Percentiles rank a stretch among this genome's conserved stretches.
Conservation (phyloP, 116 monocot species). For the Iris pallida region DNA sequence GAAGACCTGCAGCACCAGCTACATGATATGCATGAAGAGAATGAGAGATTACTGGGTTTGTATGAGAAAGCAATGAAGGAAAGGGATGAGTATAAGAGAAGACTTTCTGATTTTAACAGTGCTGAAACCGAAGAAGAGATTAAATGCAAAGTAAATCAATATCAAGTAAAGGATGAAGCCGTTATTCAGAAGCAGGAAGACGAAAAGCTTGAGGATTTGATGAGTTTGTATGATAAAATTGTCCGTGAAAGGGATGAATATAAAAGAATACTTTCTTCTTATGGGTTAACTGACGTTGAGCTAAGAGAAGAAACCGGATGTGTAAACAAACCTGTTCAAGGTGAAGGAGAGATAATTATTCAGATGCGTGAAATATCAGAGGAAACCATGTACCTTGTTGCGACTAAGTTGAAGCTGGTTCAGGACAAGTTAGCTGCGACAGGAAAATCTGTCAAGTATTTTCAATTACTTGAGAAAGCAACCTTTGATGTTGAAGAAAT, state of each 20-base stretch:
- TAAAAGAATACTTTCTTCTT: conserved; percentile 35
- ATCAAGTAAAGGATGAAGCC: conserved; percentile 12
- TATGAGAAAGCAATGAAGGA: conserved; percentile 93
- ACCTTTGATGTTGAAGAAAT: conserved; percentile 33
- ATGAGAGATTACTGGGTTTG: conserved; percentile 70
- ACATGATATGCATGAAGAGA: conserved; percentile 77
- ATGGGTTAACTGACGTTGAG: conserved; percentile 8
- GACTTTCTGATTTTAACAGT: conserved; percentile 22
- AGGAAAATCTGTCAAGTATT: conserved; percentile 20
- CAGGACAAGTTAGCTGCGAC: conserved; percentile 33
- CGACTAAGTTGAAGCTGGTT: conserved; percentile 35
- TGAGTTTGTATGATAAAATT: conserved; percentile 77
- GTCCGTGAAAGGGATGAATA: conserved; percentile 76
- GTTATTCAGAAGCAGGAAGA: background rate
- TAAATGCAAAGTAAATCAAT: too few relatives aligned
- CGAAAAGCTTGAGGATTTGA: conserved; percentile 58
- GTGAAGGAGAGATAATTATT: conserved; percentile 20
- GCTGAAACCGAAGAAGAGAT: background rate
- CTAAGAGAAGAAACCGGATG: conserved; percentile 16
- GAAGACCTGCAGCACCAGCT: conserved; percentile 38
- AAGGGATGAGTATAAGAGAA: conserved; percentile 64
- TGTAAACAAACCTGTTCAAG: conserved; percentile 32
- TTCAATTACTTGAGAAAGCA: conserved; percentile 39
- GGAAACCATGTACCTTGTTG: conserved; percentile 21
- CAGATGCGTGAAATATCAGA: conserved; percentile 18